Evolutionary conservation across 2,329 filamentous ascomycete species (phyloP).

Genomic region (Pyrenochaeta sp.): DNA sequence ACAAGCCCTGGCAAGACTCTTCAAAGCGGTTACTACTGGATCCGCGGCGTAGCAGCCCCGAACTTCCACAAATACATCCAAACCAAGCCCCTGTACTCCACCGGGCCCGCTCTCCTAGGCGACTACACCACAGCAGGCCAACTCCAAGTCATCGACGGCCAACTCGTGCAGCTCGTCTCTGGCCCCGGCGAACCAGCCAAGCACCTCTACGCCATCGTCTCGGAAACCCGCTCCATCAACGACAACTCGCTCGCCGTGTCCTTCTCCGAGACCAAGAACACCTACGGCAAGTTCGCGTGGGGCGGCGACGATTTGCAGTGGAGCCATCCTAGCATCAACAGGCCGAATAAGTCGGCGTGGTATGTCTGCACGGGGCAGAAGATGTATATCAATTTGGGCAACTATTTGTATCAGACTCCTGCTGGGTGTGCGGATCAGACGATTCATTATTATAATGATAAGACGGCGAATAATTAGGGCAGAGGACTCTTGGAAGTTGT

Average conservation of each 20-base stretch:
- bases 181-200: conserved; percentile 55
- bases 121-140: conserved; percentile 64
- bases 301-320: conserved; percentile 67
- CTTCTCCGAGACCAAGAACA: conserved; percentile 60
- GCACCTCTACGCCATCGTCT: conserved; percentile 43
- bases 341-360: conserved; percentile 66
- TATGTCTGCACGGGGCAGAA: conserved; percentile 62
- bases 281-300: conserved; percentile 64
- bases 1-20: conserved; percentile 56
- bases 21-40: conserved; percentile 62
- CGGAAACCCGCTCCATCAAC: conserved; percentile 36
- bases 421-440: conserved; percentile 66
- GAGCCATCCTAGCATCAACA: conserved; percentile 56
- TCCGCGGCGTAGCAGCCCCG: conserved; percentile 64
- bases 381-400: conserved; percentile 66
- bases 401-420: conserved; percentile 66
- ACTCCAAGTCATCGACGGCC: conserved; percentile 63
- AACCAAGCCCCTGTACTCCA: conserved; percentile 43
- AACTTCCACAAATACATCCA: conserved; percentile 60
- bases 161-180: conserved; percentile 64
- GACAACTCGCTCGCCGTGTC: conserved; percentile 56
- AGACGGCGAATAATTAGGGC: conserved; percentile 38
- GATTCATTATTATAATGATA: conserved; percentile 50
- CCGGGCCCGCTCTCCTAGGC: conserved; percentile 61
- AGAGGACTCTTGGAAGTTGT: too few relatives aligned